These are phyloP conservation scores for Aspergillus sp. DNA, from an alignment of 2,329 filamentous ascomycete species.

Conservation along the genomic window DNA sequence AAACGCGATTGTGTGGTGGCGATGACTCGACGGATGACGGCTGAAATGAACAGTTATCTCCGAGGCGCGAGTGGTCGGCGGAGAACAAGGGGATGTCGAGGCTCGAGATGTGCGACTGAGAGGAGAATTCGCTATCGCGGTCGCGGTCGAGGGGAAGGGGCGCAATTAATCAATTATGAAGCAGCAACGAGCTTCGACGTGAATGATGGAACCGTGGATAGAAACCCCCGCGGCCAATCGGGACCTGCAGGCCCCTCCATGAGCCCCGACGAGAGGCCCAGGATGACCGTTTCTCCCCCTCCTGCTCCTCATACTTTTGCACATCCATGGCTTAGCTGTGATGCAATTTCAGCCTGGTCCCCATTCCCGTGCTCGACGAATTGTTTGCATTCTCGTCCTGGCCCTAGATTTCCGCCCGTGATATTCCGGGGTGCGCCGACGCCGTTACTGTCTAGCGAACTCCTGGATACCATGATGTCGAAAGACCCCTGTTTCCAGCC, in stretches of 20 bases:
- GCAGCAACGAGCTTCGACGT: background rate
- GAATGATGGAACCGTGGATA: conserved; percentile 21
- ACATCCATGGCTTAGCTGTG: background rate
- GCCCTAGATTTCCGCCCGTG: background rate
- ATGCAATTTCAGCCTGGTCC: conserved; percentile 6
- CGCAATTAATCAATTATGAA: background rate
- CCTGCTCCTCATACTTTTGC: background rate
- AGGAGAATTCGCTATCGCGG: background rate
- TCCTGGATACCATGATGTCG: no score
- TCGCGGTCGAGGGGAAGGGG: conserved; percentile 1
- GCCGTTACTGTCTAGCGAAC: no score
- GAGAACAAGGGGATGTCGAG: background rate
- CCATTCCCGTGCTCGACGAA: background rate
- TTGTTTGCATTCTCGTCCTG: no score
- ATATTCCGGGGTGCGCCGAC: background rate
- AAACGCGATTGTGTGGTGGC: conserved; percentile 18
- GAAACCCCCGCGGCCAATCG: conserved; percentile 32
- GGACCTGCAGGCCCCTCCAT: conserved; percentile 35
- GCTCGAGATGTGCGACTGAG: conserved; percentile 16
- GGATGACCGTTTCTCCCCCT: conserved; percentile 2
- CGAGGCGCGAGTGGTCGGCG: conserved; percentile 1
- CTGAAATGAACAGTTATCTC: conserved; percentile 13
- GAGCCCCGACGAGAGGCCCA: conserved; percentile 33
- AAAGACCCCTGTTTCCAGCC: no score
- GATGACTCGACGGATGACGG: conserved; percentile 17